Evolutionary conservation across 1,284 basidiomycete genomes (phyloP), one percentile per base, ranked within the genome.

Genomic region (Ustilago bromivora): DNA sequence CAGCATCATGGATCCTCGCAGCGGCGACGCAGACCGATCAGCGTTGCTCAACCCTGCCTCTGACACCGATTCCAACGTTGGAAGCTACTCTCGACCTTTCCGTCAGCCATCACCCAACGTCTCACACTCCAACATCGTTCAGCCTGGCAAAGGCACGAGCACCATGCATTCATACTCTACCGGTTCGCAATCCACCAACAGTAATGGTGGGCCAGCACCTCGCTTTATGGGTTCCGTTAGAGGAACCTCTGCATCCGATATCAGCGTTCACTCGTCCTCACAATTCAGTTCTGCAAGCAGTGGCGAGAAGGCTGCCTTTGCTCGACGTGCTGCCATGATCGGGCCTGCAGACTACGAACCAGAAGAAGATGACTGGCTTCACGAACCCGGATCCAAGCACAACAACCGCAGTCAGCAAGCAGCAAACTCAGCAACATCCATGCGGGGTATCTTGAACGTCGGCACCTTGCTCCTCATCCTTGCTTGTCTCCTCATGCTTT

Each of bases 401-500:
- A 46, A 34, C n/a, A 28, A 38, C 36, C 58, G 32, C 7, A n/a
- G 3, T 15, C 47, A 47, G 19, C 10, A 6, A 10, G 38, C 56
- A 47, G 41, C 57, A 4, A n/a, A 41, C 17, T 52, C 60, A 23
- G 43, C 43, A 19, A 23, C 43, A 6, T 63, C 64, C 15, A 17
- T 60, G 46, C 66, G 80, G 4, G 83, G 82, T 1, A 31, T 80
- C 1, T 58, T 82, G 35, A 84, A 85, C 57, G 53, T 82, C n/a
- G 67, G 71, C 5, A 80, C 80, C 0, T 57, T 84, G 17, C 43
- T 76, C 13, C 19, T 83, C n/a, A 61, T 85, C 17, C 59, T 66
- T 2, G n/a, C 54, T 1, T 77, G 61, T 38, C 54, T 84, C 11
- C 53, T 85, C n/a, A 81, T 80, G 76, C 70, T 85, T 35, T 85